Evolutionary conservation across 352 stramenopile genomes (phyloP).

Genomic region (Phytophthora pluvialis): DNA sequence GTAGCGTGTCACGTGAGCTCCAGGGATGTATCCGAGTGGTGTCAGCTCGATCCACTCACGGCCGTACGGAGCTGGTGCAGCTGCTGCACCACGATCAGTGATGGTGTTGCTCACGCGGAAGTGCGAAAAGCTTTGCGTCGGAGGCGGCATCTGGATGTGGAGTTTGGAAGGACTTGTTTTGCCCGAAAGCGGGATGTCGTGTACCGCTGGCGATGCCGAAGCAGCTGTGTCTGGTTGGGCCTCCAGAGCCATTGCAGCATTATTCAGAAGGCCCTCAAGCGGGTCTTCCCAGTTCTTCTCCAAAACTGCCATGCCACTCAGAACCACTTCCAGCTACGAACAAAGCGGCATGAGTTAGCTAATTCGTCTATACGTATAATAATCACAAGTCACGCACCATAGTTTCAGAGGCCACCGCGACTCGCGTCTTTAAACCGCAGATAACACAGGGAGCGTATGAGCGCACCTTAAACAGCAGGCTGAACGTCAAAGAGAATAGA

Average conservation of each 20-base stretch:
- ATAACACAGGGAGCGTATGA: conserved; percentile 85
- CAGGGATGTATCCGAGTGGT: conserved; percentile 79
- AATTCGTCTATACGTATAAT: neutral
- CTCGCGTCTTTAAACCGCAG: conserved; percentile 80
- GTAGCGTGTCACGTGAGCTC: conserved; percentile 74
- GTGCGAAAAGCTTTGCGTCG: conserved; percentile 47
- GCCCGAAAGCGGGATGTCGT: conserved; percentile 50
- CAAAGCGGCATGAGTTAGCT: conserved; percentile 2
- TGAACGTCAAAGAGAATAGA: conserved; percentile 24
- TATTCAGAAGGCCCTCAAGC: conserved; percentile 55
- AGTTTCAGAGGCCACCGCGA: conserved; percentile 77
- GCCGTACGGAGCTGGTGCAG: conserved; percentile 38
- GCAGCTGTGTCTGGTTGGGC: conserved; percentile 21
- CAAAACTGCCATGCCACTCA: conserved; percentile 82
- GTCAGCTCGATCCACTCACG: conserved; percentile 89
- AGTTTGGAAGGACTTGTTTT: conserved; percentile 36
- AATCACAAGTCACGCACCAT: conserved; percentile 52
- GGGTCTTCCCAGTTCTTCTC: conserved; percentile 58
- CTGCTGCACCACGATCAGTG: conserved; percentile 3
- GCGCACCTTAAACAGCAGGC: conserved; percentile 54
- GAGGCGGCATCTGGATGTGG: conserved; percentile 53
- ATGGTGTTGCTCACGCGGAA: conserved; percentile 30
- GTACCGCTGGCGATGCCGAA: conserved; percentile 27
- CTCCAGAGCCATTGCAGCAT: conserved; percentile 48
- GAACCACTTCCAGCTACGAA: conserved; percentile 81